Evolutionary conservation across 768 basidiomycete genomes (phyloP).

Genomic region (Heimioporus sp.): DNA sequence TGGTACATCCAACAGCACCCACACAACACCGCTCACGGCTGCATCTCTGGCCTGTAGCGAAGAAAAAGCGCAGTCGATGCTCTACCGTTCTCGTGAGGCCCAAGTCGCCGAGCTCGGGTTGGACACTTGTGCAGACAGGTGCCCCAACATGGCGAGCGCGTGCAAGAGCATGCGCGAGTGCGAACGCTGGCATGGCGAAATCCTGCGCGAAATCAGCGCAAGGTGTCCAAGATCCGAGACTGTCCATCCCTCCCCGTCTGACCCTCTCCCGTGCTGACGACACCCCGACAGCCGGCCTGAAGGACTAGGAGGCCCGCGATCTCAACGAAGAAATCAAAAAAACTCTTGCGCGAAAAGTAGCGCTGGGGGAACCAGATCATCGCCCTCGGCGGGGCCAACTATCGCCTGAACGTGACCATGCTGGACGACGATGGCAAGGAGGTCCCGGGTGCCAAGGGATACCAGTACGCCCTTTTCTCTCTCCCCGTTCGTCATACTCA

Average conservation of each 20-base stretch:
- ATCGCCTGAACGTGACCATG: no score
- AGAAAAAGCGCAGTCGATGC: conserved; percentile 96
- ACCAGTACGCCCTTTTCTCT: conserved; percentile 64
- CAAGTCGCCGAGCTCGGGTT: conserved; percentile 96
- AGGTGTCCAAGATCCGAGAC: conserved; percentile 98
- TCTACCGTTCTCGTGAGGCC: conserved; percentile 94
- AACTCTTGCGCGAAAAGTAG: conserved; percentile 88
- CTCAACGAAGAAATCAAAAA: conserved; percentile 98
- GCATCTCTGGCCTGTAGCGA: conserved; percentile 99
- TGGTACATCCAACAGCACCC: conserved; percentile 8
- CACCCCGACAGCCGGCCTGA: conserved; percentile 90
- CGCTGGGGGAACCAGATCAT: conserved; percentile 99
- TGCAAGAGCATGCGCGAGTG: conserved; percentile 93
- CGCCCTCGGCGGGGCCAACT: conserved; percentile 94
- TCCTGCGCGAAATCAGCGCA: conserved; percentile 92
- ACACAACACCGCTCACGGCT: no score
- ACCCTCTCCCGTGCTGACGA: neutral
- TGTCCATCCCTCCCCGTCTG: conserved; percentile 47
- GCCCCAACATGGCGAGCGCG: conserved; percentile 88
- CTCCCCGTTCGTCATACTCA: neutral
- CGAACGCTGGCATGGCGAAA: conserved; percentile 95
- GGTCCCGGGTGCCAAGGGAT: conserved; percentile 94
- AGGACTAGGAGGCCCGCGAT: conserved; percentile 95
- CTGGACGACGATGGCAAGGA: conserved; percentile 93
- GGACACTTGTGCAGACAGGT: conserved; percentile 76